Conservation (phyloP, 495 filamentous ascomycete species). For the Penicillium maclennaniae region DNA sequence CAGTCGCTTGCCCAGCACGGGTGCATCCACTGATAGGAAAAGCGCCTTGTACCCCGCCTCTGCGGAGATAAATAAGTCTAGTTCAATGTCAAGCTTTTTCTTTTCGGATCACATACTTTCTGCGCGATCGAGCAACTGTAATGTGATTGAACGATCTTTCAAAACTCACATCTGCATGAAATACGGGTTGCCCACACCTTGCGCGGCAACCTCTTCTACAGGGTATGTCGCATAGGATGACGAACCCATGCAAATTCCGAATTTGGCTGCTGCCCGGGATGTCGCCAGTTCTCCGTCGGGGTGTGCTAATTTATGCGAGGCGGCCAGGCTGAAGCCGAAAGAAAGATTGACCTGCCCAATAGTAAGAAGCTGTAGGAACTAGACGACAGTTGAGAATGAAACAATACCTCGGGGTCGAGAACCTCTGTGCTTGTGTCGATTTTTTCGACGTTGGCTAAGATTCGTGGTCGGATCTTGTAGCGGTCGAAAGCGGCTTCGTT, state of each 20-base stretch:
- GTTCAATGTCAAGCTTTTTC: not conserved
- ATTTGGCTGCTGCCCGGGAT: slow-evolving; percentile 72
- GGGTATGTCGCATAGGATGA: slow-evolving; percentile 51
- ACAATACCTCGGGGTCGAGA: slow-evolving; percentile 35
- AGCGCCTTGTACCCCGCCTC: slow-evolving; percentile 82
- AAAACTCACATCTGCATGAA: slow-evolving; percentile 87
- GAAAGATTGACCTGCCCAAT: slow-evolving; percentile 61
- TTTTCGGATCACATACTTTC: slow-evolving; percentile 43
- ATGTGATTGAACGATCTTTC: slow-evolving; percentile 80
- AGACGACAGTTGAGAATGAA: not conserved
- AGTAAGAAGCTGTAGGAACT: not conserved
- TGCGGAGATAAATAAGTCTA: slow-evolving; percentile 31
- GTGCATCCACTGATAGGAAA: slow-evolving; percentile 92
- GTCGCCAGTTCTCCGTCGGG: slow-evolving; percentile 79
- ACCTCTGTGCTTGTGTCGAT: slow-evolving; percentile 47
- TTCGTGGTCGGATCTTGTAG: slow-evolving; percentile 53
- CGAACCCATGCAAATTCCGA: slow-evolving; percentile 59
- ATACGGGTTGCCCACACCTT: slow-evolving; percentile 41
- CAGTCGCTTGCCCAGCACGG: slow-evolving; percentile 65
- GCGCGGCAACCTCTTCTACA: slow-evolving; percentile 48
- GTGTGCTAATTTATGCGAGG: slow-evolving; percentile 80
- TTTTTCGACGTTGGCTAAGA: slow-evolving; percentile 49
- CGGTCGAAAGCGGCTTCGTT: slow-evolving; percentile 50
- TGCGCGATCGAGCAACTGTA: slow-evolving; percentile 80
- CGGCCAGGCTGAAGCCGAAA: slow-evolving; percentile 85